These are phyloP conservation scores for Sarcomyxa edulis DNA, from an alignment of 768 basidiomycete species.

Conservation along the genomic window DNA sequence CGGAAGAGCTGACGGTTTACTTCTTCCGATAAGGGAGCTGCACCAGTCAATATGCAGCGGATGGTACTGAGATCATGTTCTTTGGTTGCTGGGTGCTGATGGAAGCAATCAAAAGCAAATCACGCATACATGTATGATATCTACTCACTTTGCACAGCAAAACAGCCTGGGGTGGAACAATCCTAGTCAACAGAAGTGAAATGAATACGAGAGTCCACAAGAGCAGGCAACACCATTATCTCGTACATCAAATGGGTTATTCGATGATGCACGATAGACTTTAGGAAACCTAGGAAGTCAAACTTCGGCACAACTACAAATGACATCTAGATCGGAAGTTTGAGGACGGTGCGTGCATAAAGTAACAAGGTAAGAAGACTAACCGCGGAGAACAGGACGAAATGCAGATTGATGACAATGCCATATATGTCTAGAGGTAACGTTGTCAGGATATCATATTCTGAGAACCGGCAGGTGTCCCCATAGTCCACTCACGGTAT, in stretches of 20 bases:
- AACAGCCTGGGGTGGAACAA: conserved; percentile 55
- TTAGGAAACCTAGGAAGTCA: conserved; percentile 54
- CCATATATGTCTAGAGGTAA: conserved; percentile 56
- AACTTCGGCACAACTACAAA: conserved; percentile 61
- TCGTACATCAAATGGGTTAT: conserved; percentile 51
- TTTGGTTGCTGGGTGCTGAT: conserved; percentile 45
- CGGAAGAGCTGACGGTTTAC: conserved; percentile 42
- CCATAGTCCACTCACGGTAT: conserved; percentile 42
- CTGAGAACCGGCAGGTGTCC: too few relatives aligned
- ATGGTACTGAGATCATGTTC: conserved; percentile 43
- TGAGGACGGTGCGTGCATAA: background rate
- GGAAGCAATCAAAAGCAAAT: too few relatives aligned
- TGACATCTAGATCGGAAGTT: conserved; percentile 29
- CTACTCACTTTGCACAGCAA: conserved; percentile 47
- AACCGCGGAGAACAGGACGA: conserved; percentile 45
- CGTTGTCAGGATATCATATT: background rate
- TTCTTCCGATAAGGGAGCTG: conserved; percentile 53
- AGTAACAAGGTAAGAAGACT: conserved; percentile 9
- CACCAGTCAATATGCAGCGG: conserved; percentile 48
- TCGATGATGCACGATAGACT: conserved; percentile 52
- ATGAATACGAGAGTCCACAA: background rate
- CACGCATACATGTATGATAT: too few relatives aligned
- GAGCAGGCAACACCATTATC: too few relatives aligned
- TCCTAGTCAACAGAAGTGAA: conserved; percentile 20
- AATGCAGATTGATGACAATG: conserved; percentile 49